These are phyloP conservation scores for Ogataea trehalophila DNA, from an alignment of 805 yeast genomes.

Conservation along the genomic window DNA sequence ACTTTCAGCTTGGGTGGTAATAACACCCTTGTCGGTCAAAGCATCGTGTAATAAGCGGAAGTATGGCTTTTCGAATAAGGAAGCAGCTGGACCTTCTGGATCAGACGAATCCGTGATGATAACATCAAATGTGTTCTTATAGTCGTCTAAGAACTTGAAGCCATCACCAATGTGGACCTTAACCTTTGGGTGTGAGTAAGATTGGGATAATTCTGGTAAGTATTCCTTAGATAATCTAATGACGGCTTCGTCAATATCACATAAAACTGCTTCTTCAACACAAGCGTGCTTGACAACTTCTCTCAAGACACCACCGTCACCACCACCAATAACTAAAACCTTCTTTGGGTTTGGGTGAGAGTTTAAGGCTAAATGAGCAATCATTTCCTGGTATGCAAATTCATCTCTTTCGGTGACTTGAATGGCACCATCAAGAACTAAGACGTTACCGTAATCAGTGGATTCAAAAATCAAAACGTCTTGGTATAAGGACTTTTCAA, in stretches of 20 bases:
- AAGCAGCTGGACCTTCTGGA: conserved; percentile 98
- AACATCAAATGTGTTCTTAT: conserved; percentile 79
- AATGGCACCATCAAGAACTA: conserved; percentile 90
- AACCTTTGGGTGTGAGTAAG: conserved; percentile 84
- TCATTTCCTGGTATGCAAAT: conserved; percentile 98
- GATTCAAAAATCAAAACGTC: conserved; percentile 92
- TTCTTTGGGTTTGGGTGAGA: conserved; percentile 92
- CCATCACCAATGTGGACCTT: conserved; percentile 94
- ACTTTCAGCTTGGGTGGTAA: conserved; percentile 92
- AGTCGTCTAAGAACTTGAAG: conserved; percentile 83
- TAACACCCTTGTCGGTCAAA: conserved; percentile 87
- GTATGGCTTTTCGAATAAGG: conserved; percentile 88
- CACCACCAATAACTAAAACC: conserved; percentile 96
- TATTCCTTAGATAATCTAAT: conserved; percentile 80
- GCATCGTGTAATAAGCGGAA: conserved; percentile 80
- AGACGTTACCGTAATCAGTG: conserved; percentile 90
- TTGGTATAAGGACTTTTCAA: conserved; percentile 84
- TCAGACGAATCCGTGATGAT: conserved; percentile 96
- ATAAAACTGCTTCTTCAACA: conserved; percentile 84
- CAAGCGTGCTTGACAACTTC: conserved; percentile 85
- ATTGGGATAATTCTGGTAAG: conserved; percentile 81
- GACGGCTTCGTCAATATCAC: conserved; percentile 95
- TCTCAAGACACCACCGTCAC: conserved; percentile 97
- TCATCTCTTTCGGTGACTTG: conserved; percentile 98
- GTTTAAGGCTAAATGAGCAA: conserved; percentile 86